Conservation (phyloP, 768 basidiomycete genomes). For the Pulveroboletus sp. region DNA sequence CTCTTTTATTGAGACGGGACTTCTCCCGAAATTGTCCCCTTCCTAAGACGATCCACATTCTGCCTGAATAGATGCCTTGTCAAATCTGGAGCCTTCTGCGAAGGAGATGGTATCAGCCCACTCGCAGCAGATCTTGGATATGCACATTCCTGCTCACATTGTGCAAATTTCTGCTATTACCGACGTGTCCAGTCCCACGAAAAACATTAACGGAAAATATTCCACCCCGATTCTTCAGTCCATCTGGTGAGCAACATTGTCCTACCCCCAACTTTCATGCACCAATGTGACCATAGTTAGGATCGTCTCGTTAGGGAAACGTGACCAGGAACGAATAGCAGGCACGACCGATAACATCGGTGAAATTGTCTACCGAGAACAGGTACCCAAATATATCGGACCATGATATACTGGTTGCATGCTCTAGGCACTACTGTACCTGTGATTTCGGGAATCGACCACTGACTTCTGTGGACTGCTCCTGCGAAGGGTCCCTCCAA, state of each 20-base stretch:
- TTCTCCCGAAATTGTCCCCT: slow-evolving; percentile 7
- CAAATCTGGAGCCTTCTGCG: slow-evolving; percentile 7
- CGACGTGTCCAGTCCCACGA: slow-evolving; percentile 10
- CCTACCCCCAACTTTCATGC: too few species aligned
- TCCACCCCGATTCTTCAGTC: neutral
- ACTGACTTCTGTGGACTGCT: too few species aligned
- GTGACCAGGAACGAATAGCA: slow-evolving; percentile 6
- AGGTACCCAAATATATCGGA: slow-evolving; percentile 15
- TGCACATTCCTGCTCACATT: slow-evolving; percentile 1
- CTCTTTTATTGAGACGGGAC: slow-evolving; percentile 1
- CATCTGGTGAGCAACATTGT: slow-evolving; percentile 7
- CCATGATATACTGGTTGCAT: slow-evolving; percentile 1
- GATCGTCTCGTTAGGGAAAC: neutral
- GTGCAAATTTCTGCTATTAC: slow-evolving; percentile 15
- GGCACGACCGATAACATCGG: slow-evolving; percentile 13
- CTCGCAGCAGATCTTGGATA: slow-evolving; percentile 4
- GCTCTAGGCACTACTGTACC: neutral
- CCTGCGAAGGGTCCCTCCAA: neutral
- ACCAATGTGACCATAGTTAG: neutral
- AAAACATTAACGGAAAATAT: slow-evolving; percentile 2
- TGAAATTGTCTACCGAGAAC: neutral
- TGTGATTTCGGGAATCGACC: too few species aligned
- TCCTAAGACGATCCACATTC: slow-evolving; percentile 22
- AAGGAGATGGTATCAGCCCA: slow-evolving; percentile 6
- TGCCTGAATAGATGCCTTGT: slow-evolving; percentile 1